Conservation (phyloP, 768 basidiomycete species). For the Tricholoma flavovirens region DNA sequence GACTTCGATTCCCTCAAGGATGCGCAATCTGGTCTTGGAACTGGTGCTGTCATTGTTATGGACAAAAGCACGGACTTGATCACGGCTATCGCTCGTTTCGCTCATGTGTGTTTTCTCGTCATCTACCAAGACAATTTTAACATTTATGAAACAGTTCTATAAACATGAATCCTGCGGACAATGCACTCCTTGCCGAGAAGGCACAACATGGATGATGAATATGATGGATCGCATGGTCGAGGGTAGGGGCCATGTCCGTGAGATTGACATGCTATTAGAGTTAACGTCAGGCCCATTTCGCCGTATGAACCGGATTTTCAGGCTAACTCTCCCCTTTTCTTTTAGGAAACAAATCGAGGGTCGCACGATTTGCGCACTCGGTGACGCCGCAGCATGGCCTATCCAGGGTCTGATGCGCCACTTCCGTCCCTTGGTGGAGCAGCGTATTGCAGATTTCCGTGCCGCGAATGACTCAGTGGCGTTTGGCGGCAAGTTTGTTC, state of each 20-base stretch:
- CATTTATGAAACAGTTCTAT: conserved; percentile 62
- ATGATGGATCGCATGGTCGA: conserved; percentile 98
- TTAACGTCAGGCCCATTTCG: conserved; percentile 56
- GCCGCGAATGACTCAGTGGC: conserved; percentile 73
- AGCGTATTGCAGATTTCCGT: conserved; percentile 75
- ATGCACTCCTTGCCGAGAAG: conserved; percentile 91
- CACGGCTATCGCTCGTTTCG: conserved; percentile 89
- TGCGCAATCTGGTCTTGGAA: conserved; percentile 93
- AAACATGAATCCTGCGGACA: conserved; percentile 99
- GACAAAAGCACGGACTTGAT: conserved; percentile 96
- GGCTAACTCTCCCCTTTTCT: not conserved
- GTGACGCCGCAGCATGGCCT: conserved; percentile 98
- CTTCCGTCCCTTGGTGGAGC: conserved; percentile 94
- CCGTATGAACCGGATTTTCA: not conserved
- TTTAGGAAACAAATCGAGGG: conserved; percentile 92
- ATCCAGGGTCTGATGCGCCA: conserved; percentile 97
- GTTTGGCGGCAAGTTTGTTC: conserved; percentile 78
- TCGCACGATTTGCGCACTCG: conserved; percentile 93
- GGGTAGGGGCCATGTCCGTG: conserved; percentile 83
- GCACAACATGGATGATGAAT: conserved; percentile 99
- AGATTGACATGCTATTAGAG: conserved; percentile 98
- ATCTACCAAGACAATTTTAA: not conserved
- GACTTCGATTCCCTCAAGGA: conserved; percentile 98
- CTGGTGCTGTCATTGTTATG: conserved; percentile 99
- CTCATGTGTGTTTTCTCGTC: conserved; percentile 43